Conservation (phyloP, 805 yeast species). For the Saturnispora sekii region DNA sequence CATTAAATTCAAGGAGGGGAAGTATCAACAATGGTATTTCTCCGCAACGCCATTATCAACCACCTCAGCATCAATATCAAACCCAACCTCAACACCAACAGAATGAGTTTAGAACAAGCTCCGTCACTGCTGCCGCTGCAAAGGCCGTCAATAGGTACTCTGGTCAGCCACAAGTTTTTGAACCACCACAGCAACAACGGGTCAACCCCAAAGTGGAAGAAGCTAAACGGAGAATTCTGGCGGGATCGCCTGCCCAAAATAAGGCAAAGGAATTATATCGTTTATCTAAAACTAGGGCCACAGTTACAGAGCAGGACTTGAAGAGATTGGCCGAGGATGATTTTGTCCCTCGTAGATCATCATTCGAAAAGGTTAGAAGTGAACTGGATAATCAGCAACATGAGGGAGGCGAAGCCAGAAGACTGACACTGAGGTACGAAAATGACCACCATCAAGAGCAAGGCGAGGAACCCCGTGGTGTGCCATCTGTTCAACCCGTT, state of each 20-base stretch:
- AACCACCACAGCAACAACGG: conserved; percentile 7
- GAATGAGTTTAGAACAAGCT: background rate
- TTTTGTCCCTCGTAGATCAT: conserved; percentile 32
- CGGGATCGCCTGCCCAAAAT: conserved; percentile 19
- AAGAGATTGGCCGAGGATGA: conserved; percentile 8
- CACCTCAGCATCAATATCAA: background rate
- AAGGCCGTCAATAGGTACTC: conserved; percentile 21
- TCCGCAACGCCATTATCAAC: background rate
- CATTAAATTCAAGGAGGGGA: background rate
- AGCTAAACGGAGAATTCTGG: conserved; percentile 11
- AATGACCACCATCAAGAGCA: background rate
- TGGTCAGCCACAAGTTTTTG: conserved; percentile 9
- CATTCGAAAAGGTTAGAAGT: conserved; percentile 40
- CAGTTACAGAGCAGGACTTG: conserved; percentile 8
- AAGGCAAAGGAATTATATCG: conserved; percentile 48
- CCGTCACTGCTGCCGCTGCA: conserved; percentile 26
- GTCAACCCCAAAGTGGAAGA: conserved; percentile 12
- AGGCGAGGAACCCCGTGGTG: too few species aligned
- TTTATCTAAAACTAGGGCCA: conserved; percentile 29
- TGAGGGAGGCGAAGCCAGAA: conserved; percentile 22
- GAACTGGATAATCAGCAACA: background rate
- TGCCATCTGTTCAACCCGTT: too few species aligned
- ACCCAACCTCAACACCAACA: too few species aligned
- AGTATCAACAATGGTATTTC: too few species aligned
- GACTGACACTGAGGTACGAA: conserved; percentile 21